Evolutionary conservation across 768 basidiomycete genomes (phyloP).

Genomic region (Epithele typhae): DNA sequence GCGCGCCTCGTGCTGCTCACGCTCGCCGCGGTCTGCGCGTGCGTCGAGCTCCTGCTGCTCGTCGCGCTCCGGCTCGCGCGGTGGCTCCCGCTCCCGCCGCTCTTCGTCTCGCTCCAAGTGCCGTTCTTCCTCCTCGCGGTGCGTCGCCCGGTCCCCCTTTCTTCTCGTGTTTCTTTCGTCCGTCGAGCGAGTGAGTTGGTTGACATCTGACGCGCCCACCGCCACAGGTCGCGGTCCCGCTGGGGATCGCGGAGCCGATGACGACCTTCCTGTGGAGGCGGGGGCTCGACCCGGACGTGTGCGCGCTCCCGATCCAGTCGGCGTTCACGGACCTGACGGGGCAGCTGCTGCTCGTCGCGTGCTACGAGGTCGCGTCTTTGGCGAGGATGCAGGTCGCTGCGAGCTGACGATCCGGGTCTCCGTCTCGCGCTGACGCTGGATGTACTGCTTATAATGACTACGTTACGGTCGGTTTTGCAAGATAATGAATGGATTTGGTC

Average conservation of each 20-base stretch:
- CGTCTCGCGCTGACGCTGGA: too few species aligned
- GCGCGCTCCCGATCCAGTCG: constrained; percentile 90
- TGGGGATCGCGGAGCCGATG: constrained; percentile 58
- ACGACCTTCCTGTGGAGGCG: constrained; percentile 78
- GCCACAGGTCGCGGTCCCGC: constrained; percentile 62
- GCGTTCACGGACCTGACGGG: constrained; percentile 84
- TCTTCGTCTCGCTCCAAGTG: constrained; percentile 66
- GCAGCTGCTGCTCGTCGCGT: constrained; percentile 72
- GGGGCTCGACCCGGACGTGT: constrained; percentile 83
- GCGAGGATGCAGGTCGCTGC: constrained; percentile 34
- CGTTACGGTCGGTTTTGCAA: too few species aligned
- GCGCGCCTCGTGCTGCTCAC: constrained; percentile 58
- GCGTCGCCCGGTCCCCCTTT: constrained; percentile 32
- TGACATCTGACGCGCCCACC: not conserved
- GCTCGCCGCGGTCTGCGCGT: constrained; percentile 72
- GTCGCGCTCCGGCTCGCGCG: constrained; percentile 57
- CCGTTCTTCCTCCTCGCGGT: constrained; percentile 76
- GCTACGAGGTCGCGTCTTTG: constrained; percentile 61
- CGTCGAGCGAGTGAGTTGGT: not conserved
- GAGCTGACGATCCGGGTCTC: too few species aligned
- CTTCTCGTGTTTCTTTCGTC: not conserved
- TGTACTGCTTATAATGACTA: too few species aligned
- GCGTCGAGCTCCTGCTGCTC: constrained; percentile 76
- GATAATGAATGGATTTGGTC: too few species aligned
- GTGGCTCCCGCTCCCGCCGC: constrained; percentile 71